Conservation (phyloP, 495 filamentous ascomycete species). For the Penicillium atrosanguineum region DNA sequence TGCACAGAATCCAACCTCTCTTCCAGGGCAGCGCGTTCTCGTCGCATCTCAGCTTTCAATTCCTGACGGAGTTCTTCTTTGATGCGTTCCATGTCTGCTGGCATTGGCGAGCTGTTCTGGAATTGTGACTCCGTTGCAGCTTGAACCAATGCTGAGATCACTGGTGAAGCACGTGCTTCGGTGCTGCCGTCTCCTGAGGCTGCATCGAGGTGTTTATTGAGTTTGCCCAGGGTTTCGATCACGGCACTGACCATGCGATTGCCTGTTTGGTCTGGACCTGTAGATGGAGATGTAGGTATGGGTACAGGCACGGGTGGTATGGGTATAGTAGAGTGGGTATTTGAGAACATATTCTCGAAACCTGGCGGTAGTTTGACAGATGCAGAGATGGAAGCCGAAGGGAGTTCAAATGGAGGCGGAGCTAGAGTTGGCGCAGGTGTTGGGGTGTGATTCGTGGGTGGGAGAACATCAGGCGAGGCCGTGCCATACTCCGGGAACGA, state of each 20-base stretch:
- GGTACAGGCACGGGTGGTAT: background rate
- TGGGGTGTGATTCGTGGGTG: conserved; percentile 1
- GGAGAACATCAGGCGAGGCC: background rate
- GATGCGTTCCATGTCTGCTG: conserved; percentile 20
- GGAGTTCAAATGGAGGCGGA: background rate
- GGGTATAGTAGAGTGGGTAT: background rate
- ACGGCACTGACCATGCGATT: conserved; percentile 33
- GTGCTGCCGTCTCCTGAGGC: conserved; percentile 10
- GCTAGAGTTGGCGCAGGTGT: background rate
- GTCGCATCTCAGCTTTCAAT: conserved; percentile 29
- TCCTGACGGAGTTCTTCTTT: conserved; percentile 40
- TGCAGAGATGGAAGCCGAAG: conserved; percentile 3
- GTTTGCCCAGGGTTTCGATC: conserved; percentile 35
- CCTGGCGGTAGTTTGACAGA: conserved; percentile 35
- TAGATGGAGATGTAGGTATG: background rate
- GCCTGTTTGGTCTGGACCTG: background rate
- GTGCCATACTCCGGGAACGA: conserved; percentile 3
- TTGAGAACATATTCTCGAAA: conserved; percentile 40
- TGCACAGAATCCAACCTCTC: conserved; percentile 43
- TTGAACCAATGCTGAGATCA: conserved; percentile 23
- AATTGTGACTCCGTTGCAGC: conserved; percentile 16
- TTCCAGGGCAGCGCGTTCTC: conserved; percentile 31
- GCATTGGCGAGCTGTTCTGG: background rate
- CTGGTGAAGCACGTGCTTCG: conserved; percentile 18
- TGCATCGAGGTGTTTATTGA: conserved; percentile 40